Base-by-base conservation (phyloP, 108 stramenopile genomes). In the Cyclotella sp. region DNA sequence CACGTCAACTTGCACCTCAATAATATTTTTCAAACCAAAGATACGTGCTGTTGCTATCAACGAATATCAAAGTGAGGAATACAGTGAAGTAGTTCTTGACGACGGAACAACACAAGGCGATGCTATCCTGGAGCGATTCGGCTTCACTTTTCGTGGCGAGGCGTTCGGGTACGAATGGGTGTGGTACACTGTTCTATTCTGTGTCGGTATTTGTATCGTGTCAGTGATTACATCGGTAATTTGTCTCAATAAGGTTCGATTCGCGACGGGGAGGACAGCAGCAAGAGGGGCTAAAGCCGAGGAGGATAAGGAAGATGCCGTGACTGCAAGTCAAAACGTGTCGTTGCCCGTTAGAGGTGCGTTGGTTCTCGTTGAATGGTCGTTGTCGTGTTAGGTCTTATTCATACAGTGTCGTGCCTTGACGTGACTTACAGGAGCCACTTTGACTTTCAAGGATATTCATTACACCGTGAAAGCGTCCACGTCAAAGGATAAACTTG, bases 391-490 rank as follows among this genome's bases (percentile, higher is more conserved):
- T n/a, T n/a, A n/a, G 24, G 51, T 75, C 46, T 81, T 76, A 14
- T 84, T 82, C 63, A 22, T 29, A 64, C 26, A 40, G 41, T 47
- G 58, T 21, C 45, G 27, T 40, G 28, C 44, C 63, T 40, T 70
- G 44, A 45, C 44, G 22, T 27, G 15, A 13, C 45, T 14, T 11
- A 70, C 73, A 47, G 80, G 67, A 44, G 89, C 72, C n/a, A 85
- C 84, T 30, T 70, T 90, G 71, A 88, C 89, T 39, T 90, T 90
- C 77, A 81, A 81, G 26, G 76, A 87, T 54, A 75, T 90, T 22
- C 84, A 75, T 43, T 90, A 90, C 54, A 79, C 84, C 11, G 87
- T 90, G 62, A 86, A 55, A 29, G 70, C 87, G 26, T 87, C 86
- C 9, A 87, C 75, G 26, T 70, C 77, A n/a, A 82, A 87, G n/a